Evolutionary conservation across 345 rosid genomes (phyloP), one percentile per base, ranked within the genome.

Genomic region (Aethionema arabicum): DNA sequence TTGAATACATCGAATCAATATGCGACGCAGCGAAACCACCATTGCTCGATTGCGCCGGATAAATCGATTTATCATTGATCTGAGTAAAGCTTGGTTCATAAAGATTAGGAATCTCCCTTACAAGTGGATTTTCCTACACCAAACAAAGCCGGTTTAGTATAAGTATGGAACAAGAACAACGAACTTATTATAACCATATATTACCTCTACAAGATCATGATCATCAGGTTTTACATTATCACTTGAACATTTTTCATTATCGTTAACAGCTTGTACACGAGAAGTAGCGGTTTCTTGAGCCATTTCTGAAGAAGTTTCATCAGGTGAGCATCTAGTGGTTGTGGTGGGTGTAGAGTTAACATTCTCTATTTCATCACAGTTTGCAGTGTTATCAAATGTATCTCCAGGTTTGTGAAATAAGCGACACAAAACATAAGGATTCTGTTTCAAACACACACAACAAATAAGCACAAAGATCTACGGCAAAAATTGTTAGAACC

Each of bases 331-430:
- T 75, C 82, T 91, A 11, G 78, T 67, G 7, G 66, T 21, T 21
- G 27, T 59, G 52, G 74, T 37, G 10, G 87, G 89, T 42, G 91
- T 86, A 32, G 55, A 79, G 43, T 67, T 80, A 9, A 50, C 76
- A 55, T 74, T 82, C 59, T 79, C 89, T 40, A 70, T 67, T 66
- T 78, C 85, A 11, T 80, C 90, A 61, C 63, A 74, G 70, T 82
- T 86, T 43, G 52, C 54, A 33, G 8, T 54, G 27, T 21, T 21
- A 59, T 52, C 83, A 47, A 29, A 43, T 69, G 39, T 80, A 75
- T 77, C 95, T 52, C 79, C 93, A 3, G 81, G 72, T 72, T 89
- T 92, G 39, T 80, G 84, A 70, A 92, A 89, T 77, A 92, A 80
- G 35, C 96, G 86, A 76, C 75, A 87, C 42, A 92, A 89, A 63